Percentiles rank a stretch among this genome's conserved stretches.
These are phyloP conservation scores for Rachicladosporium sp. DNA, from an alignment of 2,329 filamentous ascomycete species.

Conservation along the genomic window DNA sequence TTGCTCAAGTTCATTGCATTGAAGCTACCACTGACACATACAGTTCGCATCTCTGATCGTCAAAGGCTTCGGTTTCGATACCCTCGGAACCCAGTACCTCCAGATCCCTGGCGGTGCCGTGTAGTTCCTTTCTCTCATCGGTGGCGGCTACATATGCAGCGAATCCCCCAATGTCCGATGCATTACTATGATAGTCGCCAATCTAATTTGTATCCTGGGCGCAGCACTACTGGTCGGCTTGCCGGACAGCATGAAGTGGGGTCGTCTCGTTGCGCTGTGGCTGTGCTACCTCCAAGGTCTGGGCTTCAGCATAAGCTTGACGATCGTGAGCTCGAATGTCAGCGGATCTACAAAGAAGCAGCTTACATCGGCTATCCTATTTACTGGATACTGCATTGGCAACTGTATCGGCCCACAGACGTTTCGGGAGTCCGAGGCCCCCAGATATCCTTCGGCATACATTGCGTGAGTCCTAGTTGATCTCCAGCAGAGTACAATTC, in stretches of 20 bases:
- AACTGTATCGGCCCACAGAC: constrained; percentile 20
- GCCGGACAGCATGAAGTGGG: constrained; percentile 42
- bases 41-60: constrained; percentile 37
- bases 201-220: constrained; percentile 43
- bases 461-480: constrained; percentile 11
- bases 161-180: constrained; percentile 42
- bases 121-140: constrained; percentile 42
- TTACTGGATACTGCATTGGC: constrained; percentile 42
- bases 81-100: constrained; percentile 43
- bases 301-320: constrained; percentile 42
- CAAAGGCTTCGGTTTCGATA: constrained; percentile 35
- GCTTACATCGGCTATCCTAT: constrained; percentile 38
- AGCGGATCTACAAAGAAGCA: constrained; percentile 46
- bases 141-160: constrained; percentile 40
- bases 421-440: constrained; percentile 8
- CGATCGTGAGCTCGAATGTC: constrained; percentile 41
- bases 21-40: not conserved
- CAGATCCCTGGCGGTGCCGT: constrained; percentile 49
- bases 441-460: constrained; percentile 8
- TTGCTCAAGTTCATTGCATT: constrained; percentile 8
- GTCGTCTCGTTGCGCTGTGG: constrained; percentile 45
- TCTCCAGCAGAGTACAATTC: not conserved
- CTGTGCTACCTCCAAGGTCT: constrained; percentile 44
- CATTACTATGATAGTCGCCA: constrained; percentile 44
- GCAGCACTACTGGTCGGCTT: constrained; percentile 41